phyloP scores from a whole-genome alignment of 371 early-diverging fungal species.

The Mortierella sp. region DNA sequence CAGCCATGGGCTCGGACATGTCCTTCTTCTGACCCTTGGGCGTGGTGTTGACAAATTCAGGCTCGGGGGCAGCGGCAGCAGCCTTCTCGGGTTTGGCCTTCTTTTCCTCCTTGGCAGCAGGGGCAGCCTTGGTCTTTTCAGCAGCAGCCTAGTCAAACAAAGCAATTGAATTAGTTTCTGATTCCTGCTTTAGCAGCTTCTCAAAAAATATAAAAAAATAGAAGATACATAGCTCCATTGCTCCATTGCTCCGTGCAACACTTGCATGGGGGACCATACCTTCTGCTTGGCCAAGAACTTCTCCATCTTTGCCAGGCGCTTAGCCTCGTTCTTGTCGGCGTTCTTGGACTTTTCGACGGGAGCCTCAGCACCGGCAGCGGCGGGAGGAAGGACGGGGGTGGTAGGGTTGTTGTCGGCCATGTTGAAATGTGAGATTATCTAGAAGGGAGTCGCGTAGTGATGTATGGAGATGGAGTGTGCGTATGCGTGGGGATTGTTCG shows the following conservation, averaged over 20 bases:
- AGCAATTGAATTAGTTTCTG: background rate
- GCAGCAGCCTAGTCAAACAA: conserved; percentile 56
- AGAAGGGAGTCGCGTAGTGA: background rate
- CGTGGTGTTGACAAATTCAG: conserved; percentile 84
- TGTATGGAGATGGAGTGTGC: background rate
- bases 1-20: conserved; percentile 84
- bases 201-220: too few species aligned
- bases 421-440: conserved; percentile 19
- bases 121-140: conserved; percentile 65
- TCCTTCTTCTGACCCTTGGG: conserved; percentile 96
- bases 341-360: conserved; percentile 76
- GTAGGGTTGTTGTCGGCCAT: conserved; percentile 55
- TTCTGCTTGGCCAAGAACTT: conserved; percentile 96
- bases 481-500: background rate
- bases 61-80: conserved; percentile 64
- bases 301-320: conserved; percentile 91
- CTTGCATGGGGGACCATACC: conserved; percentile 39
- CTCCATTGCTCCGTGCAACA: too few species aligned
- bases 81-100: conserved; percentile 67
- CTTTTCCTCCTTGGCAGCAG: conserved; percentile 70
- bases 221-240: too few species aligned
- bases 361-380: conserved; percentile 58
- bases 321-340: conserved; percentile 91
- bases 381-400: conserved; percentile 33
- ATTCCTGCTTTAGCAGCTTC: background rate